Evolutionary conservation across 140 eudicot species (phyloP), one percentile per base, ranked within the genome.

Genomic region (Flaveria floridana): DNA sequence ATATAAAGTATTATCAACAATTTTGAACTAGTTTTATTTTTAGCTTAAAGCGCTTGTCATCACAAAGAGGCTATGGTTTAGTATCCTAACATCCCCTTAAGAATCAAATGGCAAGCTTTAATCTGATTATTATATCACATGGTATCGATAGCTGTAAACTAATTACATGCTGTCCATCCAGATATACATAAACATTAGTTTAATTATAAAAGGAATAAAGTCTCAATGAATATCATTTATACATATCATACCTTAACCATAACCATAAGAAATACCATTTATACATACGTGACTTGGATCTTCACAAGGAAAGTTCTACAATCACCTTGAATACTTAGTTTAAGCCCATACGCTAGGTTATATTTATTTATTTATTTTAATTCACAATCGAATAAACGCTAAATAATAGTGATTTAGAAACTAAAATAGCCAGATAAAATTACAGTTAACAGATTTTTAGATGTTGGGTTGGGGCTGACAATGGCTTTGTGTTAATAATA

Each of bases 381-480:
- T 25, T 39, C 16, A 41, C 16, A 5, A 26, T 48, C 13, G 52
- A 68, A 42, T 69, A 34, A 7, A 19, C 13, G 42, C 70, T 26
- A 70, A 26, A 23, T 58, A 2, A 66, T 13, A 12, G 55, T 48
- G 74, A 65, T 30, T 13, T 20, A 56, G 76, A 51, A 72, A 47
- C 18, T 44, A 48, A 34, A 65, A 65, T 9, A 34, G 51, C 26
- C 67, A 71, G 37, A 52, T 42, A 42, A 55, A 53, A 19, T 37
- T 69, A 3, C 18, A 3, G 28, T 18, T 42, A 61, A 70, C 64
- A 58, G 11, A 39, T 75, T 44, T 56, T 15, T 42, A 57, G 8
- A 46, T 69, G 70, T 70, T 25, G 64, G 70, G 71, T 66, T 41
- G 73, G 21, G 70, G 21, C 83, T 78, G 71, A 78, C 79, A 67